Evolutionary conservation across 1,284 basidiomycete species (phyloP).

Genomic region (Grifola frondosa): DNA sequence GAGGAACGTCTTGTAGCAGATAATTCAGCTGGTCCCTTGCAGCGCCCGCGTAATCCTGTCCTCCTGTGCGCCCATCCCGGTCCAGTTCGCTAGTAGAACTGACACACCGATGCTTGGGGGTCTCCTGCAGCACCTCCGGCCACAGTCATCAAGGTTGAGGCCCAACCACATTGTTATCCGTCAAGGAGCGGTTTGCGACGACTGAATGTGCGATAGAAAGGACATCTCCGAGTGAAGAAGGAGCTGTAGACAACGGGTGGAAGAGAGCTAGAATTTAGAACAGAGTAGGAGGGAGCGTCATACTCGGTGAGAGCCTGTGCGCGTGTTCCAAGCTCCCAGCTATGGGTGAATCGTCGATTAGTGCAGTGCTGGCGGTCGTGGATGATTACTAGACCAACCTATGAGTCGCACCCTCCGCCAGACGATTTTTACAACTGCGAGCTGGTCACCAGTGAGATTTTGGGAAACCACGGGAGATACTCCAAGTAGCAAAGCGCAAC

Average conservation of each 20-base stretch:
- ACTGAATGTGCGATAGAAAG: constrained; percentile 57
- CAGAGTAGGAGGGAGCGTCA: constrained; percentile 61
- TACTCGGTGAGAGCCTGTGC: constrained; percentile 72
- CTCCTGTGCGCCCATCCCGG: constrained; percentile 37
- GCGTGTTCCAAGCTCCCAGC: constrained; percentile 84
- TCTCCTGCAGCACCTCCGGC: constrained; percentile 68
- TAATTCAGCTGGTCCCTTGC: constrained; percentile 73
- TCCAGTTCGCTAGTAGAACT: constrained; percentile 79
- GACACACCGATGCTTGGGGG: constrained; percentile 83
- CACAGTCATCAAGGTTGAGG: constrained; percentile 54
- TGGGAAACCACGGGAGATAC: too few relatives aligned
- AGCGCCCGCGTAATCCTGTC: constrained; percentile 63
- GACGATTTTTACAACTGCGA: constrained; percentile 39
- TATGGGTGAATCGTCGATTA: constrained; percentile 26
- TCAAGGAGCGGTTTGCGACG: constrained; percentile 43
- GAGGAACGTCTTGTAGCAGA: constrained; percentile 65
- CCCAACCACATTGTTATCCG: constrained; percentile 41
- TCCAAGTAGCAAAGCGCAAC: not conserved
- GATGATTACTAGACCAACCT: constrained; percentile 41
- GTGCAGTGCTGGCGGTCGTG: not conserved
- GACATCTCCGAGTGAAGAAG: constrained; percentile 47
- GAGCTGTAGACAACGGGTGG: constrained; percentile 42
- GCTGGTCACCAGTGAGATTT: constrained; percentile 33
- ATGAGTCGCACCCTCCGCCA: constrained; percentile 47
- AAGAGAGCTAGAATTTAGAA: constrained; percentile 46